Base-by-base conservation (phyloP, 2,329 filamentous ascomycete species). In the Allantophomopsis cytisporea region DNA sequence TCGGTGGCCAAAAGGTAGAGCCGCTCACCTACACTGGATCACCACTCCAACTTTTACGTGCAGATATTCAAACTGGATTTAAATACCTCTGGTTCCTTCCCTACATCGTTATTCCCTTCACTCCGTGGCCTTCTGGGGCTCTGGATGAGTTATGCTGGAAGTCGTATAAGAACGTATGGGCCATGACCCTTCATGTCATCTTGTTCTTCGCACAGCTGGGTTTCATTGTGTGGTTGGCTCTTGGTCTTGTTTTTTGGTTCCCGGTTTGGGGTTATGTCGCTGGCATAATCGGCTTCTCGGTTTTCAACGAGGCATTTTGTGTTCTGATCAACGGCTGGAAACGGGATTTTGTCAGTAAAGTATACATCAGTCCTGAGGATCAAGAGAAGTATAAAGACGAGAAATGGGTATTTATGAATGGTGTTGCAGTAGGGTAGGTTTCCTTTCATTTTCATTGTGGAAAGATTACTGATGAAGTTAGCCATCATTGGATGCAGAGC, bases 361-460 rank as follows among this genome's bases (percentile, higher is more conserved):
- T 34, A 13, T 6, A 34, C 14, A 60, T 66, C 2, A 60, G 69
- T 39, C 75, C 71, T 44, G 65, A 75, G 53, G 61, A 63, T 10
- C 64, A 75, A 39, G 16, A 30, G 21, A 18, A 38, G 28, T 14
- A 38, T n/a, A 16, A 38, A 10, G 3, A 31, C 8, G 83, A 88
- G 59, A 71, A 78, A 50, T 89, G 83, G 83, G 66, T 88, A n/a
- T 88, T 83, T 53, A 57, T 88, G 38, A 88, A 88, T 50, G 83
- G 83, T 1, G 74, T 87, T 20, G 73, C 69, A 8, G 68, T 69
- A 28, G 71, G 69, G 73, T 77, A 58, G 43, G 68, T 61, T 13
- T 13, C 14, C 39, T 15, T 8, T 21, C 4, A 35, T 5, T 35
- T 18, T 18, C 31, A 35, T 23, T 21, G 14, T 40, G 10, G 43